Base-by-base conservation (phyloP, 352 stramenopile genomes). In the Globisporangium paroecandrum region DNA sequence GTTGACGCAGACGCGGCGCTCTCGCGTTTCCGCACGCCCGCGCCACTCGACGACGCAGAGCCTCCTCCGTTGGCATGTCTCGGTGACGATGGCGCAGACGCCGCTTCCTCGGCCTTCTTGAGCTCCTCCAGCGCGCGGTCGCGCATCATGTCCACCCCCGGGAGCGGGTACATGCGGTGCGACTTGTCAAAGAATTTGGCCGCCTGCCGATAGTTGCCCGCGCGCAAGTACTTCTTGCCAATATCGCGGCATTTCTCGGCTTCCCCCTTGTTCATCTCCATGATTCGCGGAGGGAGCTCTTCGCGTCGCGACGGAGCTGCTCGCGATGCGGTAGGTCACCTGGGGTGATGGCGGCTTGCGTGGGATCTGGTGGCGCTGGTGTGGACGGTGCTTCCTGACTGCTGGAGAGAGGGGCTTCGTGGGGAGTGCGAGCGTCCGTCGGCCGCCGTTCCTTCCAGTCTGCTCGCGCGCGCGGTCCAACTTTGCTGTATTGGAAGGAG, bases 131-230 rank as follows among this genome's bases (percentile, higher is more conserved):
- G 75, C 34, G 87, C 87, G 10, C 87, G 84, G 58, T 91, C 79
- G 32, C 86, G 79, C 82, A 95, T 83, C 27, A 84, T 83, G 69
- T 94, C 86, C 25, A 94, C 90, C 9, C 89, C 91, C 2, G 91
- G 79, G 55, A 98, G 70, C 32, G 89, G 89, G 67, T 89, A 98
- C 75, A 98, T 87, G 55, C 87, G 89, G 53, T 95, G 78, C 22
- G 89, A 97, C 74, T 97, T 98, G 43, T 97, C 87, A 62, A 98
- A 97, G 72, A 96, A 98, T 77, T 96, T 97, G 61, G 94, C 77
- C n/a, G 91, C 90, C 68, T 97, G 90, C 62, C 78, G 76, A 74
- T 81, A 96, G 67, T 94, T 92, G 51, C 89, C 84, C n/a, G 89
- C 71, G 71, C 86, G 86, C 64, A 98, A 56, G 60, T 93, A 85